These are phyloP conservation scores for Pisolithus microcarpus DNA, from an alignment of 768 basidiomycete genomes.

Conservation along the genomic window DNA sequence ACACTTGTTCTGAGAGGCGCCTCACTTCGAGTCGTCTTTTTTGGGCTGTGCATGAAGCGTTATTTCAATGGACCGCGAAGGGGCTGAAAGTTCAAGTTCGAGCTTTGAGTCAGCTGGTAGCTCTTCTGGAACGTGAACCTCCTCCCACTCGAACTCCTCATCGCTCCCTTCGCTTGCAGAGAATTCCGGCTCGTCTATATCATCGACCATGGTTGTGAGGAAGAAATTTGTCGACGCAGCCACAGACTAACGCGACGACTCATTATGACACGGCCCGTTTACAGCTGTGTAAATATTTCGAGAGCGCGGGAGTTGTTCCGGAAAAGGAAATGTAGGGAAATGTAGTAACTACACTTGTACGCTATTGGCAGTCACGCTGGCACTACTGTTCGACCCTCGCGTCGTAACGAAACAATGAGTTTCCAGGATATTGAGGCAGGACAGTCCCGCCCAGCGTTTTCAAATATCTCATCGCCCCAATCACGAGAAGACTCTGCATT, in stretches of 20 bases:
- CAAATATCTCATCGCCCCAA: constrained; percentile 26
- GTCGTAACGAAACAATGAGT: constrained; percentile 36
- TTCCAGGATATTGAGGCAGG: constrained; percentile 49
- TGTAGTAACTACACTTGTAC: too few relatives aligned
- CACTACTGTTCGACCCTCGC: too few relatives aligned
- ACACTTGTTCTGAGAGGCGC: constrained; percentile 6
- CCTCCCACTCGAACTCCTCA: constrained; percentile 78
- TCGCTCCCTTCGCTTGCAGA: constrained; percentile 34
- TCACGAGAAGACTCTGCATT: constrained; percentile 68
- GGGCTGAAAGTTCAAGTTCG: constrained; percentile 19
- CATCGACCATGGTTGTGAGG: constrained; percentile 6
- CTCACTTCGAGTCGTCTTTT: constrained; percentile 42
- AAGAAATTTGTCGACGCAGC: constrained; percentile 1
- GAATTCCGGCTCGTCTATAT: constrained; percentile 8
- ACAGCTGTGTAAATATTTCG: too few relatives aligned
- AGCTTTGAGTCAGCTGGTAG: constrained; percentile 4
- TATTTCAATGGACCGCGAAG: constrained; percentile 56
- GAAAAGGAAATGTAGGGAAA: too few relatives aligned
- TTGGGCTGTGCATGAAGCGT: constrained; percentile 46
- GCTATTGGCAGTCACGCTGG: too few relatives aligned
- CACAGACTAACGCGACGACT: not conserved
- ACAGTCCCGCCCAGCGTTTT: constrained; percentile 23
- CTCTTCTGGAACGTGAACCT: constrained; percentile 52
- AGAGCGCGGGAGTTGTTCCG: too few relatives aligned
- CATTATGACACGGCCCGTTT: constrained; percentile 4